phyloP scores from a whole-genome alignment of 1,284 basidiomycete species.

The Phaffia rhodozyma region DNA sequence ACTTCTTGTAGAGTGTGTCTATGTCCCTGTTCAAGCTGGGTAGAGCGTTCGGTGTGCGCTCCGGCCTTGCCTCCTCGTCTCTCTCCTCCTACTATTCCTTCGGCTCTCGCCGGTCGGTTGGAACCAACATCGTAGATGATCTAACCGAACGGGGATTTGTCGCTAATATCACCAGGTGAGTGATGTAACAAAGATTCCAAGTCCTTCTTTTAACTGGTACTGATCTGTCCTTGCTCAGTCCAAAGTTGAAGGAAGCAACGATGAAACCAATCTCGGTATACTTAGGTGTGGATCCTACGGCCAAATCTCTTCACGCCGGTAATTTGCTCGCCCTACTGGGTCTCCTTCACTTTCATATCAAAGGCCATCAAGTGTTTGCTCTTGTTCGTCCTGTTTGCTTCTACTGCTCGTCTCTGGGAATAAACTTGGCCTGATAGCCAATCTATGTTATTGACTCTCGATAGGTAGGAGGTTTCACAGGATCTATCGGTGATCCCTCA shows the following conservation, averaged over 20 bases:
- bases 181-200: neutral
- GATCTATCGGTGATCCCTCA: conserved; percentile 91
- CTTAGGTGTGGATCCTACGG: conserved; percentile 85
- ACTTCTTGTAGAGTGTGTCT: neutral
- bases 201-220: neutral
- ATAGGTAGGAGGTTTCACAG: conserved; percentile 92
- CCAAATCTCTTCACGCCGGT: conserved; percentile 77
- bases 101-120: neutral
- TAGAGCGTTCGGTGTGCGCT: neutral
- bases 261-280: conserved; percentile 50
- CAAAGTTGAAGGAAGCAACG: conserved; percentile 6
- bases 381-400: conserved; percentile 44
- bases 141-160: neutral
- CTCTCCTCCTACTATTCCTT: neutral
- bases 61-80: neutral
- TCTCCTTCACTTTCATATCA: conserved; percentile 71
- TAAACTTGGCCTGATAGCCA: conserved; percentile 4
- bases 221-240: neutral
- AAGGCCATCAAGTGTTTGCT: conserved; percentile 68
- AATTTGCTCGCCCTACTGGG: conserved; percentile 82
- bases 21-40: neutral
- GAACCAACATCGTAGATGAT: neutral
- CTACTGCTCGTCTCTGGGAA: neutral
- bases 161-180: neutral
- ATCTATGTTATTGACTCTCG: neutral